A percentile compares a stretch with the other conserved stretches of the same genome.
phyloP scores from a whole-genome alignment of 164 flowering plant genomes.

The Magnolia sinica region DNA sequence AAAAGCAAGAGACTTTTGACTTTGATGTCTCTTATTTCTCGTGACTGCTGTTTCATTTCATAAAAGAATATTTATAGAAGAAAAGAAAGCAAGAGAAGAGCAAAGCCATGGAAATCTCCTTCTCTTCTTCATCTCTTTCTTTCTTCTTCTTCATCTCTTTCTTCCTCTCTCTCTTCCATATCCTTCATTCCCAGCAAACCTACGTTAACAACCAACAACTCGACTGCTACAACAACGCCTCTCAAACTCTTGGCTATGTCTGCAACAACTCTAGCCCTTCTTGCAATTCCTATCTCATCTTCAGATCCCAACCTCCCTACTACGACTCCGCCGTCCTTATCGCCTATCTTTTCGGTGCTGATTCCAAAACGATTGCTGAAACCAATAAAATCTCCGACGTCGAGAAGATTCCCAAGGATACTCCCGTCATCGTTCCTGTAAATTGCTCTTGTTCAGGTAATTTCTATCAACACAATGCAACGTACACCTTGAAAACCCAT shows the following conservation, averaged over 20 bases:
- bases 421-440: constrained; percentile 46
- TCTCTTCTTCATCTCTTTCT: neutral
- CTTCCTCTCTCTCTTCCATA: constrained; percentile 2
- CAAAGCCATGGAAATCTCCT: constrained; percentile 1
- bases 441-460: constrained; percentile 47
- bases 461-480: constrained; percentile 49
- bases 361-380: constrained; percentile 30
- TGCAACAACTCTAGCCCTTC: constrained; percentile 39
- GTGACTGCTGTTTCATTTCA: too few species aligned
- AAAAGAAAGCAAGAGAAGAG: neutral
- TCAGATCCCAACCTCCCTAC: constrained; percentile 34
- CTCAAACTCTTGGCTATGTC: constrained; percentile 34
- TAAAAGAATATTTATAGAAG: neutral
- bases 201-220: constrained; percentile 52
- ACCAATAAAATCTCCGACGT: constrained; percentile 37
- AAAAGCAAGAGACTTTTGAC: too few species aligned
- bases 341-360: constrained; percentile 32
- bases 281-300: constrained; percentile 58
- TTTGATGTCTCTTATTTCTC: too few species aligned
- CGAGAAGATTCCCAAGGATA: constrained; percentile 29
- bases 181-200: constrained; percentile 35
- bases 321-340: constrained; percentile 40
- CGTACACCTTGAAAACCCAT: constrained; percentile 19
- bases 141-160: neutral
- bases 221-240: constrained; percentile 33